Evolutionary conservation across 2,329 filamentous ascomycete genomes (phyloP), one percentile per base, ranked within the genome.

Genomic region (Nemania bipapillata): DNA sequence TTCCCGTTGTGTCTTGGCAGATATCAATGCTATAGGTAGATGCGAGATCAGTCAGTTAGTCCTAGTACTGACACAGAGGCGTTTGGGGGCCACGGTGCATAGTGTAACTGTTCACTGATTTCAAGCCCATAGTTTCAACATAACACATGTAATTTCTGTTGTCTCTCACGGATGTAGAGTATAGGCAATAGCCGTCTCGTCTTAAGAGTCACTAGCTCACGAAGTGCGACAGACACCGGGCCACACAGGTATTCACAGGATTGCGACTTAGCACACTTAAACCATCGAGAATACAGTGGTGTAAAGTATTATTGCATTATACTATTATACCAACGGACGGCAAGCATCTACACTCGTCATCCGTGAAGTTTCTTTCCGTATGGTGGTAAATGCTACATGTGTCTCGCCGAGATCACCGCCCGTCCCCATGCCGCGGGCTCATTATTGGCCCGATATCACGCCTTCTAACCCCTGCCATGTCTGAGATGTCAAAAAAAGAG

Each of bases 241-340:
- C 45, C 12, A 17, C 17, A 47, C 22, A 37, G 20, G 20, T 17
- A 60, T 37, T 37, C 17, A 22, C 32, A 3, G 5, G 47, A 42
- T n/a, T 30, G 17, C 12, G 22, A 32, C 17, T 22, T 22, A 4
- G 40, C 15, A 32, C 3, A 57, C n/a, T 20, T 17, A 6, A 42
- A 20, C 3, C 15, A 30, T 37, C 3, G 9, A 56, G n/a, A 24
- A 24, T 2, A 24, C 54, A 9, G 32, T 54, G 37, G 15, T 63
- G 63, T 68, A 35, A 57, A 45, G 53, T 70, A 70, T 67, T 70
- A 70, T 70, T 63, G 65, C 62, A 68, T 70, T 70, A 68, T 67
- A 60, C 62, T 70, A 68, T 37, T 65, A 57, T 58, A 42, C 35
- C 12, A 60, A 62, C 24, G 55, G 50, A 47, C 26, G 49, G 30